Evolutionary conservation across 352 stramenopile genomes (phyloP).

Genomic region (Phytophthora multivora): DNA sequence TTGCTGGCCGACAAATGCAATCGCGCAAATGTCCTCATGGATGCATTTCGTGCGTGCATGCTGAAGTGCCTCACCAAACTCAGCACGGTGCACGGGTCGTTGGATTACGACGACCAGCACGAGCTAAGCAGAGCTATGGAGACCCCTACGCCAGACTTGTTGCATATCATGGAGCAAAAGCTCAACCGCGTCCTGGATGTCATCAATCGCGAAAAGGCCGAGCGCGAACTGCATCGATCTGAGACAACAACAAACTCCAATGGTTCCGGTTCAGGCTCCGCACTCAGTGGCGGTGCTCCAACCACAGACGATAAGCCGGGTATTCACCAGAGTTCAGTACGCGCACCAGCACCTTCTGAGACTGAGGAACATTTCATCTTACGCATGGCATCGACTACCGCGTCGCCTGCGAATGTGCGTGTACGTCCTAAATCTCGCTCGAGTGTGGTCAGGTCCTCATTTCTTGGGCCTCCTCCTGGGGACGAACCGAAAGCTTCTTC

Average conservation of each 20-base stretch:
- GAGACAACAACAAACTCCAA: constrained; percentile 48
- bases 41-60: constrained; percentile 84
- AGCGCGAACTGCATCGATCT: constrained; percentile 78
- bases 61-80: constrained; percentile 83
- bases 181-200: constrained; percentile 82
- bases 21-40: constrained; percentile 75
- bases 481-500: constrained; percentile 28
- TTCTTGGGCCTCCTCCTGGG: constrained; percentile 22
- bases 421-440: constrained; percentile 71
- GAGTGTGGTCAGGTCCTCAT: constrained; percentile 31
- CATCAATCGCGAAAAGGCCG: constrained; percentile 83
- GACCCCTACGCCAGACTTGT: constrained; percentile 66
- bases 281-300: constrained; percentile 23
- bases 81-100: constrained; percentile 67
- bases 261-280: constrained; percentile 22
- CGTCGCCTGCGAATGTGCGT: constrained; percentile 70
- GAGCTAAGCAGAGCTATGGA: constrained; percentile 73
- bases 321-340: constrained; percentile 44
- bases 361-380: constrained; percentile 88
- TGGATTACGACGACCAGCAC: constrained; percentile 79
- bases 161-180: constrained; percentile 85
- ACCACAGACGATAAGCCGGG: constrained; percentile 31
- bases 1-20: constrained; percentile 75
- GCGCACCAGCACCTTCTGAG: constrained; percentile 65
- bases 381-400: constrained; percentile 76